Evolutionary conservation across 2,329 filamentous ascomycete genomes (phyloP).

Genomic region (Zymoseptoria tritici): DNA sequence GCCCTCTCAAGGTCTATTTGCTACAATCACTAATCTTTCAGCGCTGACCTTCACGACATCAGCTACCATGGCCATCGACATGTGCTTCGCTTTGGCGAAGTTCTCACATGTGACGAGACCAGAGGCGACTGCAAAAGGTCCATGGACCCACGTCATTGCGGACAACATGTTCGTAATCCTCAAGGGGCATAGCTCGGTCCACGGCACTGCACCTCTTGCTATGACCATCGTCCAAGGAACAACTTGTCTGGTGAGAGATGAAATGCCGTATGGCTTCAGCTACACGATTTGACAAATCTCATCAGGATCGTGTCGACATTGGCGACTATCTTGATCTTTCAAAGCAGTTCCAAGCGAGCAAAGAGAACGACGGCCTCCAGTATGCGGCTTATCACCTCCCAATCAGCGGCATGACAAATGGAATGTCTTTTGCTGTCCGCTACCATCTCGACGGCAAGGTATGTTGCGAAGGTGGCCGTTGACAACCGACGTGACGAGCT

Average conservation of each 20-base stretch:
- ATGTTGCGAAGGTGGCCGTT: background rate
- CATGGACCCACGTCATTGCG: background rate
- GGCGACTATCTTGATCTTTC: constrained; percentile 21
- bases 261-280: background rate
- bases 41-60: constrained; percentile 5
- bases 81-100: constrained; percentile 25
- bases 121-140: background rate
- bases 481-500: background rate
- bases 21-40: constrained; percentile 3
- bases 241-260: constrained; percentile 32
- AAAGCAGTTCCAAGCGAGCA: constrained; percentile 6
- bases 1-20: constrained; percentile 7
- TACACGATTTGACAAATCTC: constrained; percentile 1
- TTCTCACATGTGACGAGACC: constrained; percentile 28
- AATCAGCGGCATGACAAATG: constrained; percentile 37
- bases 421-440: constrained; percentile 34
- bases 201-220: constrained; percentile 25
- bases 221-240: constrained; percentile 33
- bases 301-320: constrained; percentile 27
- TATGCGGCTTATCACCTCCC: constrained; percentile 35
- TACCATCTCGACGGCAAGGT: constrained; percentile 35
- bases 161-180: constrained; percentile 5
- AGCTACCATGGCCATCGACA: constrained; percentile 20
- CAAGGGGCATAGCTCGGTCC: constrained; percentile 6
- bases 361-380: constrained; percentile 22